These are phyloP conservation scores for Pestalotiopsis sp. DNA, from an alignment of 2,329 filamentous ascomycete species.

Conservation along the genomic window DNA sequence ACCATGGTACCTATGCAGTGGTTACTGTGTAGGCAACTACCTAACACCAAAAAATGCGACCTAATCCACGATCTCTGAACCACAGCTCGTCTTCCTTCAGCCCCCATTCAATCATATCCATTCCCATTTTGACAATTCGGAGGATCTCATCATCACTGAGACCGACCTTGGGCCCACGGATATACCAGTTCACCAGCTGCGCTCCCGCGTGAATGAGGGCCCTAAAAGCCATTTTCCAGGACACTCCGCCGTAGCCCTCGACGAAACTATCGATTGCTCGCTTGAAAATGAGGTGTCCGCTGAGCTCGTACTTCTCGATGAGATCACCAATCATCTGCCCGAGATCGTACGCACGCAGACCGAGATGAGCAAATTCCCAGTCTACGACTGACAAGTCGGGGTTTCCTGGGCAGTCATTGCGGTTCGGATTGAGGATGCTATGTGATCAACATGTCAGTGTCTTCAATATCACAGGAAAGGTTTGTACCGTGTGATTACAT, in stretches of 20 bases:
- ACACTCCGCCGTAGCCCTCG: slow-evolving; percentile 36
- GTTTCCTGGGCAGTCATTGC: not conserved
- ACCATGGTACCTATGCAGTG: too few relatives aligned
- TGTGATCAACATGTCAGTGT: not conserved
- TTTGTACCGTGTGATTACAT: slow-evolving; percentile 18
- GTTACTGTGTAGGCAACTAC: too few relatives aligned
- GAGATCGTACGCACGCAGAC: slow-evolving; percentile 40
- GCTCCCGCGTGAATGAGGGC: slow-evolving; percentile 42
- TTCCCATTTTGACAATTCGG: not conserved
- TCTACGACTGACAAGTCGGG: slow-evolving; percentile 39
- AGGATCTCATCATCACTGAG: not conserved
- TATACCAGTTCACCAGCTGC: slow-evolving; percentile 37
- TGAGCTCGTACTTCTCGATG: slow-evolving; percentile 40
- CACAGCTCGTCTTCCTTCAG: not conserved
- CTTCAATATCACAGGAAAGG: too few relatives aligned
- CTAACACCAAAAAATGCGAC: not conserved
- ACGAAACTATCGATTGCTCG: slow-evolving; percentile 37
- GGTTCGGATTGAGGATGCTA: not conserved
- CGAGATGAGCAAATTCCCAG: slow-evolving; percentile 44
- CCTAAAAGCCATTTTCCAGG: slow-evolving; percentile 39
- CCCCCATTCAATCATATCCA: not conserved
- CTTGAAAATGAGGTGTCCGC: slow-evolving; percentile 28
- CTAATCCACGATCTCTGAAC: not conserved
- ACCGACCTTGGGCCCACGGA: slow-evolving; percentile 12
- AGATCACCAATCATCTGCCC: slow-evolving; percentile 45